Base-by-base conservation (phyloP, 2,329 filamentous ascomycete genomes). In the Fusarium buxicola region DNA sequence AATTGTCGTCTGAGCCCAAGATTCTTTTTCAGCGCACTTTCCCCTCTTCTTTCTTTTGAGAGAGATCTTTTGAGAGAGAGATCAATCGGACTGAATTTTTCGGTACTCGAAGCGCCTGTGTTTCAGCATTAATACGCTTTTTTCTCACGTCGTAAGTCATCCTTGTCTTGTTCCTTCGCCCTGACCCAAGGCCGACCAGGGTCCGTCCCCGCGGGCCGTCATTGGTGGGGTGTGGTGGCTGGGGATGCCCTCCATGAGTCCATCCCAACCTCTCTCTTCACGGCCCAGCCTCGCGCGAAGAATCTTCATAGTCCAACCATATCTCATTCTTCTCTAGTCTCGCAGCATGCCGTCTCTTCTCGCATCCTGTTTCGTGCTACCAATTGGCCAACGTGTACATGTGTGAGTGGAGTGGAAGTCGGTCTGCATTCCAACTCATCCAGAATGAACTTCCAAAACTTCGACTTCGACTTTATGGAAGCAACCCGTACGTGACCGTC, bases 381-480 rank as follows among this genome's bases (percentile, higher is more conserved):
- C 72, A 74, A 76, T 76, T 78, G 74, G 75, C 59, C 68, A 61
- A 69, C 59, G 55, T 66, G 55, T 62, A 56, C 65, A 59, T 59
- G 49, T 57, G 58, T 49, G 56, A 74, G 73, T 76, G 73, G 72
- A 76, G 74, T 68, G 63, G 59, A 60, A 67, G 65, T 65, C 66
- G 68, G 63, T 52, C 57, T 55, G 54, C 66, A 57, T 65, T 58
- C 60, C 68, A 65, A 54, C 41, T 54, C 66, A 31, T 49, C 55
- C 57, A 76, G 60, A 66, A 80, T 80, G 78, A 78, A 75, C 68
- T 73, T 73, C 64, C 75, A 75, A 69, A 73, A 72, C 62, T 57
- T 70, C 55, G 71, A 74, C 69, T 73, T 73, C 61, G 72, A 78
- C 59, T 67, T 73, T 72, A 72, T 75, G 66, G 76, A 78, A 71